A percentile compares a stretch with the other conserved stretches of the same genome.
phyloP scores from a whole-genome alignment of 129 eudicot genomes.

The Solidago caesia region DNA sequence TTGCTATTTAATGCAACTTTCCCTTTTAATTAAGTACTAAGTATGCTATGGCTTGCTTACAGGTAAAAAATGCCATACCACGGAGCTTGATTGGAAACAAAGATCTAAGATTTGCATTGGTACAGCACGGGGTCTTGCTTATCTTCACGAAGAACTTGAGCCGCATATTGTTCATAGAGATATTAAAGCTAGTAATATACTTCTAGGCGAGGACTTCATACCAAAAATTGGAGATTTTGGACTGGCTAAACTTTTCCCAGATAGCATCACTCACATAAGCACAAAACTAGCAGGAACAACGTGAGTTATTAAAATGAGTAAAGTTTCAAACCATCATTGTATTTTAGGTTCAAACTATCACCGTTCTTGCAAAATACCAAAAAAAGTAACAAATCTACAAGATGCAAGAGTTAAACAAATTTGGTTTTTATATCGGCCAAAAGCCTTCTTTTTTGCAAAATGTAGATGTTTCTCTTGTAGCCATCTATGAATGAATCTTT shows the following conservation, averaged over 20 bases:
- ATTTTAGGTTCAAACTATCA: background rate
- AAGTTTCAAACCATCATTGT: background rate
- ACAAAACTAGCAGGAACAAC: slow-evolving; percentile 91
- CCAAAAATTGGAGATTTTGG: slow-evolving; percentile 99
- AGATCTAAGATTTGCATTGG: slow-evolving; percentile 79
- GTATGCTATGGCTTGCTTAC: slow-evolving; percentile 25
- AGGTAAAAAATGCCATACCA: slow-evolving; percentile 46
- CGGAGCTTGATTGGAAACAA: slow-evolving; percentile 57
- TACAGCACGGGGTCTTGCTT: slow-evolving; percentile 83
- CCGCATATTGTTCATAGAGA: slow-evolving; percentile 91
- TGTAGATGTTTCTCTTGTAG: slow-evolving; percentile 2
- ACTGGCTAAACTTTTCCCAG: slow-evolving; percentile 95
- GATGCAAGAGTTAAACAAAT: background rate
- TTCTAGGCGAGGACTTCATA: slow-evolving; percentile 60
- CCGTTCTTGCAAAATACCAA: background rate
- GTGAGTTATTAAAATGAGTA: slow-evolving; percentile 41
- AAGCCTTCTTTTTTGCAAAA: background rate
- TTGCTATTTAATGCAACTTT: background rate
- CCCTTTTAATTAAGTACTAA: background rate
- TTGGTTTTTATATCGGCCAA: background rate
- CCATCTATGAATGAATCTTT: background rate
- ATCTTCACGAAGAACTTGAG: slow-evolving; percentile 89
- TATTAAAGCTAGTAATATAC: slow-evolving; percentile 93
- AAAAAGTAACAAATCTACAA: background rate
- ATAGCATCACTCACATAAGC: slow-evolving; percentile 89